A percentile compares a stretch with the other conserved stretches of the same genome.
Conservation (phyloP, 495 filamentous ascomycete genomes). For the Penicillium atrosanguineum region DNA sequence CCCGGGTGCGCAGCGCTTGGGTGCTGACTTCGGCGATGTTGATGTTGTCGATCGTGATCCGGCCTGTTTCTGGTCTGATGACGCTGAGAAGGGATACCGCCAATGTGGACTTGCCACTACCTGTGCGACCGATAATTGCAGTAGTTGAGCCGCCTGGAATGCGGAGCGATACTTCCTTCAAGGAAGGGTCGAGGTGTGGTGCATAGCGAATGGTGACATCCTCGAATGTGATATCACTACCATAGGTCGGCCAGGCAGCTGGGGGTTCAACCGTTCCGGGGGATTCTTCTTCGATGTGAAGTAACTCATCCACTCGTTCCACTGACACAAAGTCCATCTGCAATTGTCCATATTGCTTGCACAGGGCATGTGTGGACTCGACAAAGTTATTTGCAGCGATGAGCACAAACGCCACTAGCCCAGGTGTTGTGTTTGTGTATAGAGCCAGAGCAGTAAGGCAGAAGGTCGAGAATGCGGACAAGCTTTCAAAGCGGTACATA, state of each 20-base stretch:
- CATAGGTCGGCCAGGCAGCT: conserved; percentile 68
- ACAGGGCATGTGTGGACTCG: conserved; percentile 65
- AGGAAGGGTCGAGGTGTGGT: conserved; percentile 66
- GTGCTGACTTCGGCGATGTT: conserved; percentile 58
- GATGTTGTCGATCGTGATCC: conserved; percentile 58
- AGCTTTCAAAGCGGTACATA: conserved; percentile 68
- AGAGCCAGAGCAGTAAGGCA: conserved; percentile 67
- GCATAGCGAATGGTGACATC: conserved; percentile 76
- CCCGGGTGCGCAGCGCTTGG: conserved; percentile 55
- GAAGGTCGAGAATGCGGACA: conserved; percentile 71
- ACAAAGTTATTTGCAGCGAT: conserved; percentile 51
- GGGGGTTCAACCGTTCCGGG: conserved; percentile 64
- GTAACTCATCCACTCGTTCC: conserved; percentile 74
- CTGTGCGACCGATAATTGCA: conserved; percentile 61
- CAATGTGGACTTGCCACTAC: conserved; percentile 66
- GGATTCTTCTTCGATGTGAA: conserved; percentile 71
- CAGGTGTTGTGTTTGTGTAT: conserved; percentile 64
- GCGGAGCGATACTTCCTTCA: conserved; percentile 60
- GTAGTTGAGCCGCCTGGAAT: conserved; percentile 73
- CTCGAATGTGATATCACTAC: conserved; percentile 70
- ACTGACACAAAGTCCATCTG: conserved; percentile 91
- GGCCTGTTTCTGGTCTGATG: conserved; percentile 49
- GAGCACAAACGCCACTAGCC: conserved; percentile 71
- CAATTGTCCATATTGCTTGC: conserved; percentile 72
- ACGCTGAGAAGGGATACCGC: conserved; percentile 63